Evolutionary conservation across 805 yeast species (phyloP), one percentile per base, ranked within the genome.

Genomic region (Spathaspora sp.): DNA sequence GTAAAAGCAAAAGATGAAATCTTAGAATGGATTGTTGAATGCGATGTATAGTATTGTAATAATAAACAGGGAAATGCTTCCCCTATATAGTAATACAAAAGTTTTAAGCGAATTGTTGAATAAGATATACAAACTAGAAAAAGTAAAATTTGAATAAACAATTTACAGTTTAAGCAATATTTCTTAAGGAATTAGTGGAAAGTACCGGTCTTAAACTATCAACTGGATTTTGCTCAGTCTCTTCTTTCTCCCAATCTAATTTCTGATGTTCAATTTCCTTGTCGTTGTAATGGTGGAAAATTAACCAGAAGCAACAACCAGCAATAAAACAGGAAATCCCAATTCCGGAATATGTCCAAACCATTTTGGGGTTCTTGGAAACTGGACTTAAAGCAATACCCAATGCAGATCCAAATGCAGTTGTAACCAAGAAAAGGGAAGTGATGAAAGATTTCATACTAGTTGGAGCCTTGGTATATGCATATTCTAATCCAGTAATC

Each of bases 401-500:
- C 44, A 87, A 61, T n/a, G 90, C 89, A 23, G 92, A 78, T 51
- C 93, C 90, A 48, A 85, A 60, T 16, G 94, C 93, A 58, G 76
- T 83, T 43, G 87, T 85, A 52, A 87, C 70, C 61, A 87, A 74
- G 74, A 83, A 86, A 47, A 82, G 55, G 14, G 85, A 76, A 81
- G 81, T 81, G 59, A 82, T 77, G 61, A 82, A 78, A 12, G 86
- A 78, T 66, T 81, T 81, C 86, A 82, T 81, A 46, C 78, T 70
- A 6, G 76, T 76, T 42, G 93, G 93, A 3, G 93, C 92, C 71
- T 87, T 85, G 32, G 90, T 82, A 71, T 85, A 87, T 14, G 96
- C 94, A 63, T 85, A 86, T 71, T 87, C 93, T 58, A 85, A 78
- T 60, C 92, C 93, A 20, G 93, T 86, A 59, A 86, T 80, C 50